Base-by-base conservation (phyloP, 2,329 filamentous ascomycete species). In the Tolypocladium tundrense region DNA sequence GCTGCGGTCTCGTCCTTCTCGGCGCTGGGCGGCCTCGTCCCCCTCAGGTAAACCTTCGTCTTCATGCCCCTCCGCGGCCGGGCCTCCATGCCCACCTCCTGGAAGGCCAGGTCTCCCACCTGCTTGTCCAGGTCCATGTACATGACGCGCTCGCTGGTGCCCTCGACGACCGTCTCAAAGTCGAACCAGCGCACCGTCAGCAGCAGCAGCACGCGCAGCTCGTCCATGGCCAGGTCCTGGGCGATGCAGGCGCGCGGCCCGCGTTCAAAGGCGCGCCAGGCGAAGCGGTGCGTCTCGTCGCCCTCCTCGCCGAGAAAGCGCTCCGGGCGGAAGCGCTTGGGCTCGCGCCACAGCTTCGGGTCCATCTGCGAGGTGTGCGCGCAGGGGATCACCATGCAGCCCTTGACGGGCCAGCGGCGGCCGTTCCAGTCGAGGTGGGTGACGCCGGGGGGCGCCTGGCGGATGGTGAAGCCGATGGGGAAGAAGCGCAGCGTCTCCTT, bases 401-500 rank as follows among this genome's bases (percentile, higher is more conserved):
- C 65, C 33, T 72, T 68, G 9, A 72, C 65, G 4, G 74, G 69
- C 60, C 73, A 74, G 11, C 67, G 61, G 41, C 71, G 64, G 9
- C 75, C 75, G 1, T 75, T 69, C 60, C 60, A 62, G 37, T 78
- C 68, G 41, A 70, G 72, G 60, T 72, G 64, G 21, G 72, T 71
- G 60, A 70, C 67, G 21, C 69, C 69, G 14, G 54, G 35, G 13
- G 59, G 56, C 6, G 68, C 72, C 8, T 58, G 53, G 43, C 78
- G 73, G 19, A 75, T 70, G 2, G 75, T 74, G 50, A 72, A 73
- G 70, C 60, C 79, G 1, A 79, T 74, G 0, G 79, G 79, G 61
- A 76, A 81, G 41, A 83, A 63, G 4, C 80, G 74, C 1, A 84
- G 71, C 0, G 74, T 72, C 65, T 85, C 82, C 59, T 82, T 81